phyloP scores from a whole-genome alignment of 2,329 filamentous ascomycete genomes.

The Claviceps pusilla region DNA sequence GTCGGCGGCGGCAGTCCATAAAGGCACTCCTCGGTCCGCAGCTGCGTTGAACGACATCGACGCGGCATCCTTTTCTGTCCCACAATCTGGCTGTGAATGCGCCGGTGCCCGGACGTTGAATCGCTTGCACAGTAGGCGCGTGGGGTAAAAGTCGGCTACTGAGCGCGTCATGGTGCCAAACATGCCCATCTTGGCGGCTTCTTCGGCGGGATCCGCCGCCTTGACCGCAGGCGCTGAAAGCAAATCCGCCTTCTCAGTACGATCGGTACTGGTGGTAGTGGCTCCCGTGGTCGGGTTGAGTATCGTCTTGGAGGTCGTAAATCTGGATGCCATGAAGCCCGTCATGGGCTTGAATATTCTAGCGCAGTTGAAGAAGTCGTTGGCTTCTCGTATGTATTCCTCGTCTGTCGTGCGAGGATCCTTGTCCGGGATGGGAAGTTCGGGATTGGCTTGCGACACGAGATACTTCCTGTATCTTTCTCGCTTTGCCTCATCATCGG shows the following conservation, averaged over 20 bases:
- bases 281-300: conserved; percentile 12
- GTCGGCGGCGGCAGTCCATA: not conserved
- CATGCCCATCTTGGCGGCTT: conserved; percentile 82
- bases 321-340: conserved; percentile 82
- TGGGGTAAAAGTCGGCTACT: conserved; percentile 59
- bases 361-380: conserved; percentile 53
- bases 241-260: conserved; percentile 9
- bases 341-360: conserved; percentile 81
- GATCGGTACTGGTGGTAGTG: conserved; percentile 3
- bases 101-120: conserved; percentile 74
- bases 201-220: conserved; percentile 55
- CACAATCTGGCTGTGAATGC: conserved; percentile 42
- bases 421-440: conserved; percentile 34
- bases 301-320: conserved; percentile 54
- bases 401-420: conserved; percentile 35
- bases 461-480: conserved; percentile 70
- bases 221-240: conserved; percentile 20
- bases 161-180: conserved; percentile 77
- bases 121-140: conserved; percentile 77
- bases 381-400: conserved; percentile 67
- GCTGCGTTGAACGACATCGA: not conserved
- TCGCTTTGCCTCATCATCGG: conserved; percentile 65
- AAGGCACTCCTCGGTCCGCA: not conserved
- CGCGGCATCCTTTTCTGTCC: conserved; percentile 16
- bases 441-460: conserved; percentile 47